Conservation (phyloP, 305 asterid species). For the Salvia sclarea region DNA sequence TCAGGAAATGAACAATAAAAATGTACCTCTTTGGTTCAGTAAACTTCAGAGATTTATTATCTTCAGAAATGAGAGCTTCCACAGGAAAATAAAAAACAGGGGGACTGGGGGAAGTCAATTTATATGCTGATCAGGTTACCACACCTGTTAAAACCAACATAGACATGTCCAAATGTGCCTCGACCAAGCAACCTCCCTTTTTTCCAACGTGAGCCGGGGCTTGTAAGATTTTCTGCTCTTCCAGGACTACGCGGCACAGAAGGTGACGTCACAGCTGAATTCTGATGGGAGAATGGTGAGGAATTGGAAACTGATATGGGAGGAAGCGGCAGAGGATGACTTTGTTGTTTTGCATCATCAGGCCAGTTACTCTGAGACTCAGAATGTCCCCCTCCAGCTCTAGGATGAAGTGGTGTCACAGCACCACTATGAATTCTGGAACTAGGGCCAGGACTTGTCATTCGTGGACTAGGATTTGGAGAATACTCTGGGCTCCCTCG, state of each 20-base stretch:
- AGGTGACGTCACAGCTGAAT: conserved; percentile 86
- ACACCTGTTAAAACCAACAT: conserved; percentile 95
- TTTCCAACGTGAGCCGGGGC: conserved; percentile 96
- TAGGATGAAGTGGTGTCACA: conserved; percentile 89
- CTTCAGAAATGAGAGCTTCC: conserved; percentile 18
- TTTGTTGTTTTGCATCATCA: conserved; percentile 77
- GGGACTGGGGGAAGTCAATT: background rate
- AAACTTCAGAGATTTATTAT: conserved; percentile 5
- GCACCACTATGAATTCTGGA: conserved; percentile 95
- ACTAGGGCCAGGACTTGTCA: conserved; percentile 93
- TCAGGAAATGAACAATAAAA: conserved; percentile 19
- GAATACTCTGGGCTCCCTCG: conserved; percentile 92
- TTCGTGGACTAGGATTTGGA: conserved; percentile 92
- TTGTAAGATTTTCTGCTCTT: conserved; percentile 75
- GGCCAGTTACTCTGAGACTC: conserved; percentile 68
- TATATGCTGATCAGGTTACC: conserved; percentile 27
- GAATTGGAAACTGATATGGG: conserved; percentile 63
- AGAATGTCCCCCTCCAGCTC: conserved; percentile 72
- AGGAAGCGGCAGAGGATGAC: conserved; percentile 96
- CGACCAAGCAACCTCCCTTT: conserved; percentile 92
- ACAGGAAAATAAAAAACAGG: background rate
- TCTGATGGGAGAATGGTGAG: conserved; percentile 76
- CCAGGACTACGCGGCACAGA: conserved; percentile 96
- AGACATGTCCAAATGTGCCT: conserved; percentile 96
- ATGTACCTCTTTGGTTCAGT: background rate